Percentiles rank a stretch among this genome's conserved stretches.
Evolutionary conservation across 2,329 filamentous ascomycete species (phyloP).

Genomic region (Basipetospora chlamydospora): DNA sequence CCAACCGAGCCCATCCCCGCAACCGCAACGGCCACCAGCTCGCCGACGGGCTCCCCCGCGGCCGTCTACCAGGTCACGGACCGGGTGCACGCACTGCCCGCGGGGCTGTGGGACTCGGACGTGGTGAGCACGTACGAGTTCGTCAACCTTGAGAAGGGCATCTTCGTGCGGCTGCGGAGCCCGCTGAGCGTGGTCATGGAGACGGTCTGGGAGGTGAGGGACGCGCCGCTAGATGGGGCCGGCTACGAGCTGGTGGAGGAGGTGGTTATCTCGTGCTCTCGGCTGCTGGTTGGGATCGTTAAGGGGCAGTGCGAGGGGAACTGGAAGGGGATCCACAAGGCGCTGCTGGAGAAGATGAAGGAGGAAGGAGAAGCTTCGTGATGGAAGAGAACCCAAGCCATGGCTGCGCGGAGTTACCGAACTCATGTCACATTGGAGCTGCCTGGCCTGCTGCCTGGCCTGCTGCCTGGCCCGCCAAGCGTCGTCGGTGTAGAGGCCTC

Average conservation of each 20-base stretch:
- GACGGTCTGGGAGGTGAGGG: slow-evolving; percentile 31
- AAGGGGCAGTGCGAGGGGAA: slow-evolving; percentile 35
- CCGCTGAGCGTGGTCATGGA: slow-evolving; percentile 38
- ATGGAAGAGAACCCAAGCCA: background rate
- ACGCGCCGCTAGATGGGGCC: slow-evolving; percentile 8
- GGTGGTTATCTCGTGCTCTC: slow-evolving; percentile 33
- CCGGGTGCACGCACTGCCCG: slow-evolving; percentile 35
- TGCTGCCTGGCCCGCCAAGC: too few species aligned
- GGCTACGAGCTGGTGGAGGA: slow-evolving; percentile 31
- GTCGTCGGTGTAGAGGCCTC: too few species aligned
- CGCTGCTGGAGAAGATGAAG: slow-evolving; percentile 23
- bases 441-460: too few species aligned
- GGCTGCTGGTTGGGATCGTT: slow-evolving; percentile 31
- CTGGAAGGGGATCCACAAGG: slow-evolving; percentile 35
- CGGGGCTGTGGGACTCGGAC: slow-evolving; percentile 39
- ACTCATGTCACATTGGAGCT: too few species aligned
- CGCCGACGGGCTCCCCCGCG: slow-evolving; percentile 12
- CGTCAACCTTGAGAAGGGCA: slow-evolving; percentile 30
- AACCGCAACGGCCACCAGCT: slow-evolving; percentile 1
- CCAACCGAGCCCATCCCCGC: slow-evolving; percentile 9
- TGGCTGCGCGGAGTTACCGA: background rate
- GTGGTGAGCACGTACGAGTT: slow-evolving; percentile 41
- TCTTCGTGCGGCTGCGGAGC: slow-evolving; percentile 36
- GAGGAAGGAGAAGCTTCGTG: slow-evolving; percentile 16
- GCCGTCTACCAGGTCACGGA: slow-evolving; percentile 32